These are phyloP conservation scores for Pascua sp. DNA, from an alignment of 1,284 basidiomycete genomes.

Conservation along the genomic window DNA sequence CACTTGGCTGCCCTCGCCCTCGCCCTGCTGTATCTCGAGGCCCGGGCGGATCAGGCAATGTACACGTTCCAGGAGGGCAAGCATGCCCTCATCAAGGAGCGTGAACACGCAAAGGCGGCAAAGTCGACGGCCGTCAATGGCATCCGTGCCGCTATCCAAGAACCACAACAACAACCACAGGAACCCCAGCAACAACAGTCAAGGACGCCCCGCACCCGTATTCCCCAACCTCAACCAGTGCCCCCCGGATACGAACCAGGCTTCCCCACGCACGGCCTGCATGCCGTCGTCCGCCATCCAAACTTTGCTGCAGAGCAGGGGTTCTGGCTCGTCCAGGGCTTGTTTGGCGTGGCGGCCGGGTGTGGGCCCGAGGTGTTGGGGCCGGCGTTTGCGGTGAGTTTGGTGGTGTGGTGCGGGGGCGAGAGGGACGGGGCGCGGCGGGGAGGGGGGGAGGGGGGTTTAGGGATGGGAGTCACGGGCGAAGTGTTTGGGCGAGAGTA, in stretches of 20 bases:
- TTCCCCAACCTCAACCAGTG: constrained; percentile 13
- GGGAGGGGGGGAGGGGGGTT: constrained; percentile 27
- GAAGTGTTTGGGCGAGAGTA: too few relatives aligned
- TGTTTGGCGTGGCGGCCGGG: constrained; percentile 29
- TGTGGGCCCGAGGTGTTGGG: constrained; percentile 22
- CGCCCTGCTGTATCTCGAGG: constrained; percentile 64
- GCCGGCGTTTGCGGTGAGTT: constrained; percentile 37
- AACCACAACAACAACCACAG: constrained; percentile 1
- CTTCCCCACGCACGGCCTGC: constrained; percentile 78
- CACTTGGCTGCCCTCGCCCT: constrained; percentile 56
- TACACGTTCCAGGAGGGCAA: constrained; percentile 78
- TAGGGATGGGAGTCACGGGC: too few relatives aligned
- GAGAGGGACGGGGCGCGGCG: too few relatives aligned
- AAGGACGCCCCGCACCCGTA: neutral
- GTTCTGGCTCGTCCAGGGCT: constrained; percentile 67
- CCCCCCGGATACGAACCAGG: constrained; percentile 61
- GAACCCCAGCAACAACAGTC: too few relatives aligned
- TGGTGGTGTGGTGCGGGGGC: neutral
- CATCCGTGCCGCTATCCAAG: constrained; percentile 27
- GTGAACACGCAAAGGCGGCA: constrained; percentile 18
- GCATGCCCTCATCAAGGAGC: constrained; percentile 46
- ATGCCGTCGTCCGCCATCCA: constrained; percentile 82
- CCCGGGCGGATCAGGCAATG: constrained; percentile 85
- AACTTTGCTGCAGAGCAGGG: constrained; percentile 86
- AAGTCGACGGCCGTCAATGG: neutral